Percentiles rank a stretch among this genome's conserved stretches.
These are phyloP conservation scores for Aureobasidium melanogenum DNA, from an alignment of 2,329 filamentous ascomycete species.

Conservation along the genomic window DNA sequence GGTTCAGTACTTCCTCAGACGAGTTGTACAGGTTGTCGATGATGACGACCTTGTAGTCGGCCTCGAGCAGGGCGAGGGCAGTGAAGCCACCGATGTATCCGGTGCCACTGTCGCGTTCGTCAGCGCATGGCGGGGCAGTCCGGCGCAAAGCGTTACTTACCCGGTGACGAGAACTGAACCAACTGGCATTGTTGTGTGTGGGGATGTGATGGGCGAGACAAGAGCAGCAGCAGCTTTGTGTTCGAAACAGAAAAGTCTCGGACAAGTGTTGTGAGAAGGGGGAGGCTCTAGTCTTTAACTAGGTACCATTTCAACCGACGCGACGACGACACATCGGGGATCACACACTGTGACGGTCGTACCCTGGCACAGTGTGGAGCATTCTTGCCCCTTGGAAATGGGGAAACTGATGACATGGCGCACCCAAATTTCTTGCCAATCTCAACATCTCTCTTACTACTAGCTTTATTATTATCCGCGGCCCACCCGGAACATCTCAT, in stretches of 20 bases:
- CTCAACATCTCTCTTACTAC: not conserved
- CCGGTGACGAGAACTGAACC: slow-evolving; percentile 88
- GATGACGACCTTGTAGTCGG: slow-evolving; percentile 93
- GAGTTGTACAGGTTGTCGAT: slow-evolving; percentile 98
- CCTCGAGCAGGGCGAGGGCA: slow-evolving; percentile 78
- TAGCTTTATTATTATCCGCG: slow-evolving; percentile 1
- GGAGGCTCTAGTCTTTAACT: not conserved
- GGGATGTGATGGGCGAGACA: not conserved
- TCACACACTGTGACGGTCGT: not conserved
- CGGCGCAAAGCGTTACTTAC: slow-evolving; percentile 44
- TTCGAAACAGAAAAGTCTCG: not conserved
- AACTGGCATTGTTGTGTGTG: slow-evolving; percentile 52
- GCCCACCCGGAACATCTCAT: slow-evolving; percentile 1
- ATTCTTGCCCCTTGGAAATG: not conserved
- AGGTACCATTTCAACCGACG: not conserved
- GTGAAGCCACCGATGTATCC: slow-evolving; percentile 99
- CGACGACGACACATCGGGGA: not conserved
- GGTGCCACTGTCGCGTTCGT: slow-evolving; percentile 59
- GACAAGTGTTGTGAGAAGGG: not conserved
- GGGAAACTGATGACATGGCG: slow-evolving; percentile 6
- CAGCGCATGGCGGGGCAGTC: slow-evolving; percentile 11
- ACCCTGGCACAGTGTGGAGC: slow-evolving; percentile 2
- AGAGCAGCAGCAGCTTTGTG: not conserved
- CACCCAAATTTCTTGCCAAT: not conserved
- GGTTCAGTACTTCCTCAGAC: slow-evolving; percentile 80